Base-by-base conservation (phyloP, 441 rosid species). In the Manihot esculenta region DNA sequence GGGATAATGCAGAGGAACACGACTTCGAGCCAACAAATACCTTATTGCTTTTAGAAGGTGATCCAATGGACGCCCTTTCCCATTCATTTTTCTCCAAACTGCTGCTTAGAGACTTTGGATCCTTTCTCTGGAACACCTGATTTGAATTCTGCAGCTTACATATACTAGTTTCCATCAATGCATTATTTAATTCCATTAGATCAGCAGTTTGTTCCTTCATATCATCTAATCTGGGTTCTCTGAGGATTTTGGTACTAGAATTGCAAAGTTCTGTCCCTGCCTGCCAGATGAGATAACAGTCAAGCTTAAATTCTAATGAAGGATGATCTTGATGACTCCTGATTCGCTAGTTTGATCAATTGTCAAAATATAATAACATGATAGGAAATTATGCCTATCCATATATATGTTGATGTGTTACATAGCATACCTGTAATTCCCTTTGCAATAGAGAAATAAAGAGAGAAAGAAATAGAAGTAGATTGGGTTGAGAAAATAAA, bases 141-240 rank as follows among this genome's bases (percentile, higher is more conserved):
- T 78, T 67, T 70, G 62, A 69, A 69, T 44, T 81, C 74, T 70
- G 74, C 11, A 78, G 65, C 63, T 80, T 55, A 7, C 53, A 72
- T 41, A 60, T 20, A 51, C 74, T 78, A 69, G 62, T 74, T 70
- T 76, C 83, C 20, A 51, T 55, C 35, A 70, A 33, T 65, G 74
- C 54, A 64, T 83, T 85, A 73, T 80, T 80, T 54, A 64, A 51
- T 61, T 62, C 60, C 72, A 47, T 62, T 54, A 59, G 57, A 58
- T 65, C 83, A 63, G 68, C 49, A 66, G 56, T 62, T 64, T 70
- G 66, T 59, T 69, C 71, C 71, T 75, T 76, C 66, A 66, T 67
- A 64, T 72, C 75, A 68, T 82, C 90, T 54, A 71, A 42, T 68
- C 64, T 82, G 61, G 88, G 78, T 68, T 83, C 80, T 66, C 69